Evolutionary conservation across 2,329 filamentous ascomycete species (phyloP), one percentile per base, ranked within the genome.

Genomic region (Ceratocystiopsis sp.): DNA sequence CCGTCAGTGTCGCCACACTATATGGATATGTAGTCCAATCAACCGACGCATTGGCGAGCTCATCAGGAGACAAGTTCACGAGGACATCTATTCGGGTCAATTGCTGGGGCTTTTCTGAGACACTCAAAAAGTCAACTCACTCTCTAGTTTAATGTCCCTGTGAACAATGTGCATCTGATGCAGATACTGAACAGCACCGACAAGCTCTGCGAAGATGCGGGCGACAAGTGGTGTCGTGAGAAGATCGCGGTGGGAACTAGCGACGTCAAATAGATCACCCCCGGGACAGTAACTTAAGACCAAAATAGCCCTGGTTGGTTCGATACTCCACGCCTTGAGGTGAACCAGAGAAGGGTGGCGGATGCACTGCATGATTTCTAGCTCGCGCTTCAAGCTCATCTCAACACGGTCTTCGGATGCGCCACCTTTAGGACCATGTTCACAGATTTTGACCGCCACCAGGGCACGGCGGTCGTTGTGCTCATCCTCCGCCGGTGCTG

Each of bases 71-170:
- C 40, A 94, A 68, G 56, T 94, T 96, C 54, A 96, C 81, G 29
- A 98, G 77, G 37, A 95, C 84, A 59, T 96, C 85, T 93, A 55
- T 11, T 33, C 13, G 16, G 25, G 25, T 29, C 25, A 29, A 8
- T 29, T 29, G 25, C 25, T 15, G 38, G 51, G 12, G 4, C 34
- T 14, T 18, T 16, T 33, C 10, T 42, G 17, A 41, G 18, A 11
- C 25, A 29, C 6, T 8, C 10, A 11, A 15, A 15, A 34, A 15
- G 12, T 15, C 13, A 8, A 68, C 78, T 62, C 71, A 91, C 84
- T 73, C 68, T 98, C 91, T 46, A 98, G 78, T 64, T 98, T 98
- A 61, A 98, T 93, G 60, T 98, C 91, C 47, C 91, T 78, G 58
- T 98, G 91, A 43, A 96, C 89, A 56, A 98, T 94, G 51, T 75